Base-by-base conservation (phyloP, 257 asterid species). In the Gardenia jasminoides region DNA sequence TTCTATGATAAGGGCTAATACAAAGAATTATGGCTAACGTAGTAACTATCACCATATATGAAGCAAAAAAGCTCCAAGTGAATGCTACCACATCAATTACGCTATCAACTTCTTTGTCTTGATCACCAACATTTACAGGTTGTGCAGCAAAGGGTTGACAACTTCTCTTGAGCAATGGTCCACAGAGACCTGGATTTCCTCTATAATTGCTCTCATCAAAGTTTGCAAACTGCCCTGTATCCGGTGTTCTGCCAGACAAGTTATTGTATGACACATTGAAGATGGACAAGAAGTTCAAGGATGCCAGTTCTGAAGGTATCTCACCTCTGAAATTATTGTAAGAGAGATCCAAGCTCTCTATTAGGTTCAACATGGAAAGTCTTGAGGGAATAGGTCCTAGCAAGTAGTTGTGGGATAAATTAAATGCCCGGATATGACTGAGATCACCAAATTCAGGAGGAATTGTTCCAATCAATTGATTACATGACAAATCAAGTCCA, bases 311-410 rank as follows among this genome's bases (percentile, higher is more conserved):
- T 16, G n/a, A 54, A 54, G 61, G 61, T 3, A 17, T 54, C 17
- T 17, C 61, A 4, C 61, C 61, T 48, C 72, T 79, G 19, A 79
- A 50, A 62, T 54, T 26, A 46, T 79, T 79, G 82, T 64, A 73
- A 16, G 82, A 79, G 66, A 79, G 68, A 22, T 79, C 82, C 36
- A 79, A 80, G 48, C 79, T 73, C 83, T 80, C 79, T 24, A 80
- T 6, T 46, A 0, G 54, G 13, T 16, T 48, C 54, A 48, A 48
- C 54, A 48, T 48, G 54, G 54, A 48, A 48, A 48, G 54, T 48
- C 54, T 48, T 48, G 19, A 0, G 3, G 19, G 54, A 48, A 48
- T 48, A 2, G 54, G 12, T 48, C 54, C 54, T 11, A 11, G 13
- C 54, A 48, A 48, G 54, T 48, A 16, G 4, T 48, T 48, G 54